Evolutionary conservation across 1,284 basidiomycete genomes (phyloP).

Genomic region (Filobasidium uniguttulatum): DNA sequence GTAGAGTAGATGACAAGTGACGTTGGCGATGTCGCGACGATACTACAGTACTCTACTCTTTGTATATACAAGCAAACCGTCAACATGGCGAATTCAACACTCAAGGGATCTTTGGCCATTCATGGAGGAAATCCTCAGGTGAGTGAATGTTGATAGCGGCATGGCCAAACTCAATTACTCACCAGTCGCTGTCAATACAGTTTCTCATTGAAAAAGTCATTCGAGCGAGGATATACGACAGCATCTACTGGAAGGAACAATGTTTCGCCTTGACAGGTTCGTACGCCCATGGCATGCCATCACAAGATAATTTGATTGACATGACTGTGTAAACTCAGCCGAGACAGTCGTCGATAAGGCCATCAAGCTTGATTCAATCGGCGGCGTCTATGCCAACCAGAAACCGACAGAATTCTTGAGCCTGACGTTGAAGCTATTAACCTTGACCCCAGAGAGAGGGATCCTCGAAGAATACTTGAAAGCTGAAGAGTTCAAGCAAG

Average conservation of each 20-base stretch:
- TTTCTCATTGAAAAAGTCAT: slow-evolving; percentile 95
- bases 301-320: neutral
- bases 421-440: slow-evolving; percentile 80
- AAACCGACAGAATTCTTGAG: slow-evolving; percentile 84
- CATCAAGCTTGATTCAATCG: slow-evolving; percentile 65
- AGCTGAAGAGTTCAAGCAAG: slow-evolving; percentile 94
- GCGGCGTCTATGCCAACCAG: slow-evolving; percentile 81
- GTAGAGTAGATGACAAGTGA: too few relatives aligned
- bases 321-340: slow-evolving; percentile 49
- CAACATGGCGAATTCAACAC: slow-evolving; percentile 17
- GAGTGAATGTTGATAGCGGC: too few relatives aligned
- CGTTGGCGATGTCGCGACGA: neutral
- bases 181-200: slow-evolving; percentile 40
- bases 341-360: slow-evolving; percentile 88
- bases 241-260: slow-evolving; percentile 90
- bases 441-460: slow-evolving; percentile 94
- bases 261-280: slow-evolving; percentile 81
- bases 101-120: slow-evolving; percentile 40
- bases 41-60: neutral
- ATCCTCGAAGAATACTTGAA: slow-evolving; percentile 88
- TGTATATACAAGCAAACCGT: neutral
- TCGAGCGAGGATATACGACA: slow-evolving; percentile 90
- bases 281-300: slow-evolving; percentile 17
- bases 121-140: slow-evolving; percentile 93
- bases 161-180: too few relatives aligned